A percentile compares a stretch with the other conserved stretches of the same genome.
Evolutionary conservation across 1,284 basidiomycete genomes (phyloP).

Genomic region (Volvariella surrecta): DNA sequence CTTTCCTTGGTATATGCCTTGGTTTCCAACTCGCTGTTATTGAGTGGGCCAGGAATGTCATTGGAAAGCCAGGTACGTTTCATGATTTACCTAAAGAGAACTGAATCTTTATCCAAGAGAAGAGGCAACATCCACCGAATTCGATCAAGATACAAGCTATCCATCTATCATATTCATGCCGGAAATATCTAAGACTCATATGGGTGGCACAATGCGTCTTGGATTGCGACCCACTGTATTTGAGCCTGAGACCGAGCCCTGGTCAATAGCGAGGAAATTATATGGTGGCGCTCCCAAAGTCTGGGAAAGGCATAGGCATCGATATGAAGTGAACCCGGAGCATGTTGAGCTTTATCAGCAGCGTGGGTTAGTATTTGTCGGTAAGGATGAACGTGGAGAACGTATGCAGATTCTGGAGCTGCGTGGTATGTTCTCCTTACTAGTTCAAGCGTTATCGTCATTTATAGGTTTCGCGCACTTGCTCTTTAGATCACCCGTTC

Average conservation of each 20-base stretch:
- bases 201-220: constrained; percentile 98
- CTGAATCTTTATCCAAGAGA: constrained; percentile 1
- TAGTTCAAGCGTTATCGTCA: not conserved
- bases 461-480: constrained; percentile 1
- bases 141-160: constrained; percentile 50
- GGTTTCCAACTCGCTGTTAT: constrained; percentile 97
- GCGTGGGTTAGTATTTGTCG: constrained; percentile 79
- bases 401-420: constrained; percentile 97
- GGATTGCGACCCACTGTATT: constrained; percentile 94
- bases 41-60: constrained; percentile 89
- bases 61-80: constrained; percentile 57
- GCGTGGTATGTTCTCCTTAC: constrained; percentile 41
- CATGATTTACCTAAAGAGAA: not conserved
- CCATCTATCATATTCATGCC: constrained; percentile 97
- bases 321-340: constrained; percentile 95
- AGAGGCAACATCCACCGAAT: constrained; percentile 90
- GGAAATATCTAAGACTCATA: constrained; percentile 95
- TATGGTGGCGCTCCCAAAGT: constrained; percentile 83
- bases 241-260: constrained; percentile 47
- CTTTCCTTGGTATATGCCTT: constrained; percentile 95
- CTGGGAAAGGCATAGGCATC: constrained; percentile 97
- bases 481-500: constrained; percentile 77
- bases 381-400: constrained; percentile 93
- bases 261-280: constrained; percentile 69
- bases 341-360: constrained; percentile 71